A percentile compares a stretch with the other conserved stretches of the same genome.
Conservation (phyloP, 164 flowering plant genomes). For the Vitis labrusca region DNA sequence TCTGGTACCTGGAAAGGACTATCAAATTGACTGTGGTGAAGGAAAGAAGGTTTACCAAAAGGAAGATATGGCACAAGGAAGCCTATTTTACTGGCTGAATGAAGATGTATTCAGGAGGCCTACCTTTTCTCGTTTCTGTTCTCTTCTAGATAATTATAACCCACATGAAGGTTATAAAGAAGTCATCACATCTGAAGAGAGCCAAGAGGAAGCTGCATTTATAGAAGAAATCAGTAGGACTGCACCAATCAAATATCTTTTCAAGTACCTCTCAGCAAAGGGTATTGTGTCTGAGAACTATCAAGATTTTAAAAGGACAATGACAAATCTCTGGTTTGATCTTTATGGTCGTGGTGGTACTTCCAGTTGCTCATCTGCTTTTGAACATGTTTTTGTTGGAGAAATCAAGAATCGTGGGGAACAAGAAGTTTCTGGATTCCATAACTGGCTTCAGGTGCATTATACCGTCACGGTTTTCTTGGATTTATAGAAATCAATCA, state of each 20-base stretch:
- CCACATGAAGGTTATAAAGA: slow-evolving; percentile 81
- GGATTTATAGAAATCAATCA: neutral
- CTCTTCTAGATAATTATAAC: slow-evolving; percentile 91
- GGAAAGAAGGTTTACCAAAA: slow-evolving; percentile 78
- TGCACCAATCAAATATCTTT: slow-evolving; percentile 88
- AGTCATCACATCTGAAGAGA: slow-evolving; percentile 74
- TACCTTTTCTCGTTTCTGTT: slow-evolving; percentile 80
- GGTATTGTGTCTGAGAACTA: slow-evolving; percentile 44
- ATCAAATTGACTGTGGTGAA: slow-evolving; percentile 88
- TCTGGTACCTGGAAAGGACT: slow-evolving; percentile 81
- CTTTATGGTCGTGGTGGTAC: slow-evolving; percentile 87
- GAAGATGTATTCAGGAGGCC: slow-evolving; percentile 72
- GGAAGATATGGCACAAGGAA: slow-evolving; percentile 80
- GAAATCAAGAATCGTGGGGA: slow-evolving; percentile 81
- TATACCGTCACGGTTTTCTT: neutral
- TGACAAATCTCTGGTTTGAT: slow-evolving; percentile 82
- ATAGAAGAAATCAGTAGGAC: slow-evolving; percentile 94
- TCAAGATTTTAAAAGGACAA: slow-evolving; percentile 67
- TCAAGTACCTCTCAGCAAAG: slow-evolving; percentile 65
- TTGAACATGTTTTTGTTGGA: slow-evolving; percentile 98
- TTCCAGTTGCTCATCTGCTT: slow-evolving; percentile 79
- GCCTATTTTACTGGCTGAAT: slow-evolving; percentile 63
- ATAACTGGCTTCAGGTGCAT: slow-evolving; percentile 95
- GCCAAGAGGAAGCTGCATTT: slow-evolving; percentile 83
- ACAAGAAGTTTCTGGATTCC: slow-evolving; percentile 87